Evolutionary conservation across 306 rosid species (phyloP).

Genomic region (Datisca glomerata): DNA sequence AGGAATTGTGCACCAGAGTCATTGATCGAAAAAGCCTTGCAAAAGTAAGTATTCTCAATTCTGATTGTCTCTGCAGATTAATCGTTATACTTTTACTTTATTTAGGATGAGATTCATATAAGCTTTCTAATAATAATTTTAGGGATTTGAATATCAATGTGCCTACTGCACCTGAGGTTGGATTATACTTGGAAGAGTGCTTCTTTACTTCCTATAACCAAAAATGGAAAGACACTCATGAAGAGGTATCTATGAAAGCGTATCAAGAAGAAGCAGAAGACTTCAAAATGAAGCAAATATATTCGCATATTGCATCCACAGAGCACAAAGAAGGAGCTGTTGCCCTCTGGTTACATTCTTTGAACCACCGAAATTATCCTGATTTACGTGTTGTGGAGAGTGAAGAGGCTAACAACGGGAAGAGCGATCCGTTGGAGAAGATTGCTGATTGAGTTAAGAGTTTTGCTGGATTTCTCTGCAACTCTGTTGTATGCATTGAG

Average conservation of each 20-base stretch:
- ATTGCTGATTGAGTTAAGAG: slow-evolving; percentile 15
- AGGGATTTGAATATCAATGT: slow-evolving; percentile 74
- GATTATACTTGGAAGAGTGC: slow-evolving; percentile 87
- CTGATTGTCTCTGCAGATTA: no score
- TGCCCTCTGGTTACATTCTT: slow-evolving; percentile 84
- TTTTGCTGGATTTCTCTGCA: slow-evolving; percentile 8
- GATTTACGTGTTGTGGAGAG: slow-evolving; percentile 29
- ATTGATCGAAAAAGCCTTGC: slow-evolving; percentile 57
- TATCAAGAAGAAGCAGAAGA: slow-evolving; percentile 62
- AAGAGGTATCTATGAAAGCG: slow-evolving; percentile 73
- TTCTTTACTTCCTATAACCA: slow-evolving; percentile 72
- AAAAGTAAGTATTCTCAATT: slow-evolving; percentile 75
- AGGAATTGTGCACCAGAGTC: slow-evolving; percentile 71
- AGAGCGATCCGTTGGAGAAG: slow-evolving; percentile 13
- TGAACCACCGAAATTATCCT: slow-evolving; percentile 81
- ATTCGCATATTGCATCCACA: slow-evolving; percentile 63
- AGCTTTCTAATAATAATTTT: slow-evolving; percentile 3
- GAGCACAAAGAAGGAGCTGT: slow-evolving; percentile 83
- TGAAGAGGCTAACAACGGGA: slow-evolving; percentile 14
- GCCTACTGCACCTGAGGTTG: slow-evolving; percentile 98
- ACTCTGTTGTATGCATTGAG: no score
- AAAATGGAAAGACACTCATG: slow-evolving; percentile 89
- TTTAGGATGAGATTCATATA: slow-evolving; percentile 1
- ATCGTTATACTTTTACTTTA: background rate
- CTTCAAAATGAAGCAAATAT: slow-evolving; percentile 74